Percentiles rank a stretch among this genome's conserved stretches.
Evolutionary conservation across 2,329 filamentous ascomycete species (phyloP).

Genomic region (Diaporthe nobilis): DNA sequence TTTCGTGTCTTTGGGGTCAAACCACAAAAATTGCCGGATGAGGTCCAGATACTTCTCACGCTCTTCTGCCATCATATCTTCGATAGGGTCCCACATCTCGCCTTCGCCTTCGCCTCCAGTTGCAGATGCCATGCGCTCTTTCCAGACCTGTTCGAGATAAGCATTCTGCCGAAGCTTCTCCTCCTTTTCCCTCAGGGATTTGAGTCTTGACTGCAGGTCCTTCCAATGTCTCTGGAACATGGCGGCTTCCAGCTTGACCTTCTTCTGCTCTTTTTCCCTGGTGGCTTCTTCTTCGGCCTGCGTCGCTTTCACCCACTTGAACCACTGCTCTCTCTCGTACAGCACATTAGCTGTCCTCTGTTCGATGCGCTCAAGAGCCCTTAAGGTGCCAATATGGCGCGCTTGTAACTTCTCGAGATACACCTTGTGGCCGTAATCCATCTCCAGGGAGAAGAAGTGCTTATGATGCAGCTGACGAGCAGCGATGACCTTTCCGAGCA

Average conservation of each 20-base stretch:
- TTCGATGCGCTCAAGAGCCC: conserved; percentile 59
- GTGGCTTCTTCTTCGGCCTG: conserved; percentile 60
- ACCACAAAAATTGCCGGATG: conserved; percentile 61
- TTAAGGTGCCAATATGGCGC: conserved; percentile 49
- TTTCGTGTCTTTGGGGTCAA: conserved; percentile 47
- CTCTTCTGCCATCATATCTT: conserved; percentile 61
- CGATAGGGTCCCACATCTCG: conserved; percentile 63
- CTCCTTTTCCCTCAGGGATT: conserved; percentile 56
- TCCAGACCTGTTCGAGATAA: conserved; percentile 59
- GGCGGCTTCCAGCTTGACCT: conserved; percentile 62
- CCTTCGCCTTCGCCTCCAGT: conserved; percentile 52
- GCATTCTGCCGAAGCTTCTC: conserved; percentile 58
- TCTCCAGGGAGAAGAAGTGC: conserved; percentile 49
- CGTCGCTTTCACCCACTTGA: conserved; percentile 59
- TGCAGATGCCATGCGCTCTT: conserved; percentile 54
- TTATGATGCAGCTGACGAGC: conserved; percentile 46
- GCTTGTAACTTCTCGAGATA: conserved; percentile 50
- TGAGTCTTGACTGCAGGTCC: conserved; percentile 56
- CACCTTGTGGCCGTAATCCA: conserved; percentile 52
- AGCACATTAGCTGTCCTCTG: conserved; percentile 58
- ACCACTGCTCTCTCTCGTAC: conserved; percentile 63
- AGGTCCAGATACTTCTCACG: conserved; percentile 59
- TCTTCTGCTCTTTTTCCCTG: conserved; percentile 63
- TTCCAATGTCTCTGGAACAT: conserved; percentile 63
- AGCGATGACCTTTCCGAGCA: conserved; percentile 44